Percentiles rank a stretch among this genome's conserved stretches.
phyloP scores from a whole-genome alignment of 805 yeast species.

The Lipomyces spencermartinsiae region DNA sequence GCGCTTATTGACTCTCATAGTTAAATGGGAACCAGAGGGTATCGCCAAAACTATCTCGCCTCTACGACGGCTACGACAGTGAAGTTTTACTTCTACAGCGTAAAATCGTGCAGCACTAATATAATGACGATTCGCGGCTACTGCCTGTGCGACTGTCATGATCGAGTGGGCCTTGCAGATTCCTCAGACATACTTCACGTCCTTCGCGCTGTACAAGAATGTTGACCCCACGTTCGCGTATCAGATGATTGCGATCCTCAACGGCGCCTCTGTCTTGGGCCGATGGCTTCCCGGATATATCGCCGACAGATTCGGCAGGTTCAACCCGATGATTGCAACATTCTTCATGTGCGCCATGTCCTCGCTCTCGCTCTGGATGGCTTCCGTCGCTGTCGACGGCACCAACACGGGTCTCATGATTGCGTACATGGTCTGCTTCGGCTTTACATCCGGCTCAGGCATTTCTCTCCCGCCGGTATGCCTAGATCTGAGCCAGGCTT shows the following conservation, averaged over 20 bases:
- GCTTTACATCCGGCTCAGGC: constrained; percentile 66
- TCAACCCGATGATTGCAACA: constrained; percentile 61
- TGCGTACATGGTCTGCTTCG: constrained; percentile 60
- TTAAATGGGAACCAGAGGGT: no score
- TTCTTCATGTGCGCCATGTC: constrained; percentile 54
- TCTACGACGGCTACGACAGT: no score
- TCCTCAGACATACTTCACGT: constrained; percentile 46
- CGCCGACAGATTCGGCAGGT: constrained; percentile 63
- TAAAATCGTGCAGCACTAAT: no score
- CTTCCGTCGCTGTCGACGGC: constrained; percentile 55
- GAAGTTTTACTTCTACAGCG: no score
- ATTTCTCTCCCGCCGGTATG: constrained; percentile 72
- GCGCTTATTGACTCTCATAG: no score
- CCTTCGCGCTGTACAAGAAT: constrained; percentile 42
- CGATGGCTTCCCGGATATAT: constrained; percentile 60
- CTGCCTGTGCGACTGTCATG: constrained; percentile 41
- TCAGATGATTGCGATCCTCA: constrained; percentile 55
- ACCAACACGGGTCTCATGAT: constrained; percentile 51
- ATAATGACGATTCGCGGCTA: constrained; percentile 42
- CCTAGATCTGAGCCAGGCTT: constrained; percentile 43
- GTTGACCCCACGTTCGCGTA: constrained; percentile 45
- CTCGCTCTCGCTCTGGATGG: constrained; percentile 68
- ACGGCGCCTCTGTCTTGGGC: constrained; percentile 59
- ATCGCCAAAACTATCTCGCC: no score
- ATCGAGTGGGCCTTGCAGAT: constrained; percentile 45